Percentiles rank a stretch among this genome's conserved stretches.
phyloP scores from a whole-genome alignment of 148 eudicot species.

The Amaranthus cruentus region DNA sequence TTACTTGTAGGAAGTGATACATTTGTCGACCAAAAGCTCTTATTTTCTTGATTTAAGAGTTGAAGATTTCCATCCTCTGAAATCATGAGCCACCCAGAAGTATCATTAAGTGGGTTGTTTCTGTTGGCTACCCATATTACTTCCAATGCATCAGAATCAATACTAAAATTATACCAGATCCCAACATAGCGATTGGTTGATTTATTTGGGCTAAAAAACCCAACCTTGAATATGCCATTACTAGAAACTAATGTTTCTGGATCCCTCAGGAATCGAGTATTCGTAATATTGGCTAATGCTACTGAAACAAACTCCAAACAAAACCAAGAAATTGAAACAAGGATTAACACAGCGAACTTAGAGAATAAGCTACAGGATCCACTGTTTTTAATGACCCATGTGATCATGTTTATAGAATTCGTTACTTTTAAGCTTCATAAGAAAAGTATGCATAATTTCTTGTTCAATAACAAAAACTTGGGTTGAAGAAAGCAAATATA shows the following conservation, averaged over 20 bases:
- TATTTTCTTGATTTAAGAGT: conserved; percentile 24
- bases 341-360: background rate
- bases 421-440: no score
- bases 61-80: conserved; percentile 29
- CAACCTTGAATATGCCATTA: conserved; percentile 22
- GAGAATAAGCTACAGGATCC: background rate
- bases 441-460: no score
- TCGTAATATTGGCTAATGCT: conserved; percentile 7
- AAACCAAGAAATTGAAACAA: background rate
- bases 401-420: no score
- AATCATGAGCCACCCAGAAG: conserved; percentile 21
- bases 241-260: conserved; percentile 25
- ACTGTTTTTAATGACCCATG: background rate
- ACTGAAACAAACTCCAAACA: conserved; percentile 9
- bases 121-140: conserved; percentile 35
- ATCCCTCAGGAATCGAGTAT: conserved; percentile 15
- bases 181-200: conserved; percentile 24
- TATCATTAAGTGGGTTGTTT: conserved; percentile 19
- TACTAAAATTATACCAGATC: conserved; percentile 23
- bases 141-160: background rate
- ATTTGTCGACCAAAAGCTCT: conserved; percentile 44
- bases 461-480: no score
- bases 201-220: conserved; percentile 29
- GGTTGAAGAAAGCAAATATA: no score
- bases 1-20: background rate